Conservation (phyloP, 352 stramenopile species). For the Phytophthora podocarpi region DNA sequence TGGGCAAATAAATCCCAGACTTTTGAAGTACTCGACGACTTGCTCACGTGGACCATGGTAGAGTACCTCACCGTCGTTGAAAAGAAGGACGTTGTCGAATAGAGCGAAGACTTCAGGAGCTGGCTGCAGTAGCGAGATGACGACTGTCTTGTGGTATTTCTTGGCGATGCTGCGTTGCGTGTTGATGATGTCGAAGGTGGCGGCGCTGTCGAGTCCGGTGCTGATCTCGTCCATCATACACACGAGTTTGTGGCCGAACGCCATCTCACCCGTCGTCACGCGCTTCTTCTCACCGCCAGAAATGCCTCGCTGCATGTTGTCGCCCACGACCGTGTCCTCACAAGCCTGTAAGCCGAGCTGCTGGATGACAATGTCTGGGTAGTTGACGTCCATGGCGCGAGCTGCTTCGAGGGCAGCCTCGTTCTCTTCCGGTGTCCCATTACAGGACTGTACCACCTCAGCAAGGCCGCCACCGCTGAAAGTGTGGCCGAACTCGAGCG, state of each 20-base stretch:
- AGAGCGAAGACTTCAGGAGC: conserved; percentile 90
- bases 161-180: conserved; percentile 25
- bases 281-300: conserved; percentile 72
- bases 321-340: conserved; percentile 33
- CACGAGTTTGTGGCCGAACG: conserved; percentile 43
- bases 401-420: not conserved
- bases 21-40: conserved; percentile 36
- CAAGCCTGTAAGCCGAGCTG: conserved; percentile 40
- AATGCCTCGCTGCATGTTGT: conserved; percentile 54
- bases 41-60: conserved; percentile 24
- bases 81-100: conserved; percentile 60
- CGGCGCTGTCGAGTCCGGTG: conserved; percentile 88
- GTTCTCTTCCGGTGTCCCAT: conserved; percentile 18
- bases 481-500: conserved; percentile 88
- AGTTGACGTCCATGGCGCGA: conserved; percentile 19
- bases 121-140: conserved; percentile 84
- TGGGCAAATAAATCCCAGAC: conserved; percentile 40
- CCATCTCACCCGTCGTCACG: too few relatives aligned
- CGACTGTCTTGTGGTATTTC: conserved; percentile 39
- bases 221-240: conserved; percentile 87
- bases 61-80: conserved; percentile 57
- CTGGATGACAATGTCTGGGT: conserved; percentile 26
- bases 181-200: conserved; percentile 46
- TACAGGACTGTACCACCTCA: too few relatives aligned
- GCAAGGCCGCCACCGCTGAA: conserved; percentile 43